Base-by-base conservation (phyloP, 2,329 filamentous ascomycete genomes). In the Colletotrichum tropicicola region DNA sequence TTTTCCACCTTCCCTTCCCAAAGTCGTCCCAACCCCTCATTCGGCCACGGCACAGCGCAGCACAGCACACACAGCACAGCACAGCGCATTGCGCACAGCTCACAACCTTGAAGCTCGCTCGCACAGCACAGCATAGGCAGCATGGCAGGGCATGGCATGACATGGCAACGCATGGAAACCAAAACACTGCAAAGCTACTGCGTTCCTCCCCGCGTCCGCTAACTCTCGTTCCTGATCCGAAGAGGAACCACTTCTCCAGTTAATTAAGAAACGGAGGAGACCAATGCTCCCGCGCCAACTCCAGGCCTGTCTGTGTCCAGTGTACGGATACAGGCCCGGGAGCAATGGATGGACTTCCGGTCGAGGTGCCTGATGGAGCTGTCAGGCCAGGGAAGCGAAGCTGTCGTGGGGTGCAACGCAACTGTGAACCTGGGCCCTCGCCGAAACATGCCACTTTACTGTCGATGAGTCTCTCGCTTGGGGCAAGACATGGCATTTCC, bases 381-480 rank as follows among this genome's bases (percentile, higher is more conserved):
- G 35, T 49, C 49, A 45, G 43, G 35, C 27, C 44, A 51, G 48
- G 57, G 49, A 35, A 61, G 27, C 21, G 49, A 52, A 65, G 43
- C 57, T 51, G 48, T 61, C 57, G 61, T 48, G 57, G 48, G 57
- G 57, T 65, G 49, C 61, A 28, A 65, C 61, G 25, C 57, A 44
- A 35, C 57, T 49, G 27, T 30, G 43, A 48, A 51, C 43, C 58
- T 65, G 49, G 39, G 27, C 45, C 6, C 21, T 54, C 59, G 57
- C 57, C 62, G 57, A 65, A 65, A 61, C 57, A 61, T 65, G 49
- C 49, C 57, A 65, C 57, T 61, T 48, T 19, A 30, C 39, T 45
- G 39, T 51, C 56, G 61, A 61, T 28, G 32, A 45, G 28, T 19
- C 32, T 55, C 56, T 60, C 61, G 61, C 62, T 61, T 56, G 21